Base-by-base conservation (phyloP, 2,329 filamentous ascomycete genomes). In the Lachnellula arida region DNA sequence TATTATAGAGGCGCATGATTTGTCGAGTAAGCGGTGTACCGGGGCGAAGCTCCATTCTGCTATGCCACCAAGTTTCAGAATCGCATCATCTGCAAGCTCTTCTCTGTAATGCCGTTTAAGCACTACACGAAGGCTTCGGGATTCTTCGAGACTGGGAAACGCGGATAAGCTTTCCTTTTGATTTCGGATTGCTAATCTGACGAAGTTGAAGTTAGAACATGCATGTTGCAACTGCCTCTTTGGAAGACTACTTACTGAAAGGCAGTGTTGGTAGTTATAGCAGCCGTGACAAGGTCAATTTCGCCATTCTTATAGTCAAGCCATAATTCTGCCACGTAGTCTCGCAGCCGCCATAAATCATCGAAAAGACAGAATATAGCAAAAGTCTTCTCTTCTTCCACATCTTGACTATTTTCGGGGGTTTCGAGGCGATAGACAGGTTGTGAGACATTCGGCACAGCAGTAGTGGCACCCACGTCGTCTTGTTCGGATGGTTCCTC, bases 381-480 rank as follows among this genome's bases (percentile, higher is more conserved):
- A 47, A 59, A 55, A 2, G 48, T 14, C 14, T 55, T 57, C 28
- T 62, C 58, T 25, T 55, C 51, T 23, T 23, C 23, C 3, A 23
- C 3, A 4, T 52, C 23, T 2, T 49, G 34, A 9, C 50, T 43
- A 12, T 17, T 25, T 1, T 51, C 15, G 12, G 39, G 44, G 15
- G 6, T 35, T 34, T 53, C 47, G 3, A 46, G 25, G 32, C 49
- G 37, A 9, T 49, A 48, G 5, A 44, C 17, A n/a, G 54, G 7
- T 44, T 23, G 3, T 4, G 32, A 15, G 5, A 17, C 11, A 6
- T 35, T 5, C 6, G 11, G 15, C 11, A 25, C 14, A 3, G 37
- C 5, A 15, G 17, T 42, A 1, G 43, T 32, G 5, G 37, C 23
- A 4, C 14, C 11, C 11, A 37, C 3, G 15, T 35, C 37, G 11